Base-by-base conservation (phyloP, 1,284 basidiomycete species). In the Porogramme epimiltina region DNA sequence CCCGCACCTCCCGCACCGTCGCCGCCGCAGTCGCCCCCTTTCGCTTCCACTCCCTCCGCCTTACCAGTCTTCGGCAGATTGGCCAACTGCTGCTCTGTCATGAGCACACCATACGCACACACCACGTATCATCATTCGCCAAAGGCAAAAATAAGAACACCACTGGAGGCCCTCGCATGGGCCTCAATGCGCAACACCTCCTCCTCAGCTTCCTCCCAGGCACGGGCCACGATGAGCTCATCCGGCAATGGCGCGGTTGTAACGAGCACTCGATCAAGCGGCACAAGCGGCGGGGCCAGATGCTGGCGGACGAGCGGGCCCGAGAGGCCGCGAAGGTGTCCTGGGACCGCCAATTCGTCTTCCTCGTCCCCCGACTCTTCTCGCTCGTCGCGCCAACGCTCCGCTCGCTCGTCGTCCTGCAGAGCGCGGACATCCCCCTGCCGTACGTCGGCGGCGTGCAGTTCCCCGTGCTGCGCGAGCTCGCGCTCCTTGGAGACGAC, bases 151-250 rank as follows among this genome's bases (percentile, higher is more conserved):
- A n/a, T n/a, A n/a, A n/a, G n/a, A n/a, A n/a, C n/a, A n/a, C n/a
- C n/a, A 13, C 28, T 13, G 8, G 8, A 13, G 28, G 28, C 8
- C 28, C 8, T 13, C 28, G 6, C 28, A 6, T 31, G 28, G 45
- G 36, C n/a, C 13, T 9, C 18, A 33, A 40, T 46, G 43, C 49
- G 16, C 52, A 42, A 28, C 52, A 58, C 40, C 39, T 55, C 8
- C 51, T 58, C 16, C 48, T 58, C 31, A 52, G 46, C 43, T 58
- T 58, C 51, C 54, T 55, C n/a, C 53, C 56, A 4, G 51, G 54
- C 13, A 13, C 6, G 13, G 43, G 52, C 22, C 55, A 53, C 49
- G 56, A 53, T 20, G 52, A 51, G 20, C 54, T 49, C 15, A 23
- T 31, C 9, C 42, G 48, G 9, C 48, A 33, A 6, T 58, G 53